Evolutionary conservation across 257 asterid genomes (phyloP), one percentile per base, ranked within the genome.

Genomic region (Nicotiana otophora): DNA sequence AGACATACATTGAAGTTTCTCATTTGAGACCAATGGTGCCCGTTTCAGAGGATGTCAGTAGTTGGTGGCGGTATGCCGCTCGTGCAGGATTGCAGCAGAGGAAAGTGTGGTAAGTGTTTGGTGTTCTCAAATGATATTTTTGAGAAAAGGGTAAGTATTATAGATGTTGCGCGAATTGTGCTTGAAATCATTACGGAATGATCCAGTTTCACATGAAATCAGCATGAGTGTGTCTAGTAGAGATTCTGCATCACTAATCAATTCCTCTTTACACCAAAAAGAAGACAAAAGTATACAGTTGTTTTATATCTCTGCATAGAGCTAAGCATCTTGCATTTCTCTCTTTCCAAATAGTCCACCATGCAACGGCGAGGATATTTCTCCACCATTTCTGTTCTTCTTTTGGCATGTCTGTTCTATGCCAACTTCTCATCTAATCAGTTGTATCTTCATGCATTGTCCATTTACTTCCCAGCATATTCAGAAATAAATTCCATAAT

Each of bases 21-120:
- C 97, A 96, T 90, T 92, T 96, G 88, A 92, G 99, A 84, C 99
- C 99, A 3, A 55, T 78, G 90, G 90, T 91, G 81, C 94, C 98
- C 39, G 91, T 96, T 87, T 89, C 91, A 16, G 92, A 85, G 76
- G 81, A 83, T 84, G 92, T 90, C 31, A 84, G 84, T 53, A 87
- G 88, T 82, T 96, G 99, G 99, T 96, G 99, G 99, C 95, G 92
- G 83, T 96, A 93, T 90, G 99, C 97, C 83, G 94, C 95, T 89
- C 97, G 91, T 84, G 99, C 97, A 85, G 94, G 87, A 54, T 85
- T 96, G 91, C 98, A 93, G 87, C 97, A 90, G 91, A 94, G 89
- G 90, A 93, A 86, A 89, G 92, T 93, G 95, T 89, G 98, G 98
- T 96, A 94, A 88, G 76, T 7, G 16, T 61, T 54, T 84, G 83